Base-by-base conservation (phyloP, 2,329 filamentous ascomycete genomes). In the Xylariaceae sp. region DNA sequence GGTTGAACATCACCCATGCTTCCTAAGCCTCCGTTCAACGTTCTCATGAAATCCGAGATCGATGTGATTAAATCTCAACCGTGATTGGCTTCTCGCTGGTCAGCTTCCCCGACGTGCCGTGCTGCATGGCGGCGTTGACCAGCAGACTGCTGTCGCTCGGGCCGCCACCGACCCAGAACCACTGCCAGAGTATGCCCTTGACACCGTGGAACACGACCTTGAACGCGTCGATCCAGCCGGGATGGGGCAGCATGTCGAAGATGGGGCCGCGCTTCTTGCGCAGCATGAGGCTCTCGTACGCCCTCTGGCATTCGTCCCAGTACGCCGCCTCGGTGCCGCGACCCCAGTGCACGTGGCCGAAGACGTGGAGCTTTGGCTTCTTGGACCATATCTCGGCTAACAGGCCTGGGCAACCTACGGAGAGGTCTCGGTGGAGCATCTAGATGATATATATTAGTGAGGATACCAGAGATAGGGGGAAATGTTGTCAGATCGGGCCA, bases 331-430 rank as follows among this genome's bases (percentile, higher is more conserved):
- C 79, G 30, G 68, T 68, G 12, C 88, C 88, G 31, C 83, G 75
- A 7, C 78, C 85, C 55, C 74, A 83, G 64, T 95, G 88, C 16
- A 89, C 74, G 61, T 95, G 88, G 1, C 88, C 88, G 59, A 92
- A 94, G 33, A 94, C 74, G 60, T 94, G 87, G 11, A 94, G 66
- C 9, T 69, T 69, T 0, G 88, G 88, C 46, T 76, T 79, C 9
- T 88, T 78, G 24, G 83, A 76, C 79, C 83, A 86, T 13, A 85
- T 62, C 54, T 94, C 88, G 11, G 70, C 63, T 5, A 90, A 70
- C 5, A 94, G 71, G 40, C 76, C 73, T 5, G 79, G 75, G 49
- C 85, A 89, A 39, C 86, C 88, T 31, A 88, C 65, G 3, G 72
- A 78, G 35, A 79, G 72, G 50, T 83, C 83, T 23, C 81, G 69